Evolutionary conservation across 2,329 filamentous ascomycete genomes (phyloP).

Genomic region (Talaromyces sp.): DNA sequence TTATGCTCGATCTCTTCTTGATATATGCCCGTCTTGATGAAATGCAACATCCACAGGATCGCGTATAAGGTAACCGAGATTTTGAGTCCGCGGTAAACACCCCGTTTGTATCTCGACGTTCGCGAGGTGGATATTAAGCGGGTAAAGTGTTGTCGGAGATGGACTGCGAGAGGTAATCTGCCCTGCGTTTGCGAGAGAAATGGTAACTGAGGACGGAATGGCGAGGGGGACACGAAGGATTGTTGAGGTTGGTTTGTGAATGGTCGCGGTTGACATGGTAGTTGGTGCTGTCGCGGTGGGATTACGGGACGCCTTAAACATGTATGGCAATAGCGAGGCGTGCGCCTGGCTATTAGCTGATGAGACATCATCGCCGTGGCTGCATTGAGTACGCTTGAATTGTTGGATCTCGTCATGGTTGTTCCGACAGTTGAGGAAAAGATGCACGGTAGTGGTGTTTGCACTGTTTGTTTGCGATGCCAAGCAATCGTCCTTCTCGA

Average conservation of each 20-base stretch:
- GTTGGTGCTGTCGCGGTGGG: background rate
- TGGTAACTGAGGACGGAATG: slow-evolving; percentile 57
- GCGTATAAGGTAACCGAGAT: slow-evolving; percentile 68
- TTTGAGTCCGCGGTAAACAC: slow-evolving; percentile 59
- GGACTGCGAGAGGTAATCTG: slow-evolving; percentile 44
- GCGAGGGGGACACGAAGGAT: slow-evolving; percentile 47
- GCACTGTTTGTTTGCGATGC: slow-evolving; percentile 19
- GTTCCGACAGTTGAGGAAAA: background rate
- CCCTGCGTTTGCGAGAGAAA: slow-evolving; percentile 50
- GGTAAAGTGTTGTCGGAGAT: slow-evolving; percentile 50
- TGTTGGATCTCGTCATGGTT: background rate
- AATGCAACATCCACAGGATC: slow-evolving; percentile 54
- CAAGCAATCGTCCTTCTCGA: too few species aligned
- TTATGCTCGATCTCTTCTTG: slow-evolving; percentile 70
- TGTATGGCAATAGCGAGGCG: slow-evolving; percentile 31
- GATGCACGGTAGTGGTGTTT: slow-evolving; percentile 15
- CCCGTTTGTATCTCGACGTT: slow-evolving; percentile 43
- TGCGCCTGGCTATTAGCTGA: slow-evolving; percentile 34
- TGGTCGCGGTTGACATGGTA: slow-evolving; percentile 37
- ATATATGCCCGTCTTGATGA: slow-evolving; percentile 61
- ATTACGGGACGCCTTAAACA: slow-evolving; percentile 29
- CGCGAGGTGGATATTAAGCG: slow-evolving; percentile 77
- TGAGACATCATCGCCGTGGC: slow-evolving; percentile 29
- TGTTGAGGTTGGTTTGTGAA: slow-evolving; percentile 56
- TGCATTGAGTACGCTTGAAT: background rate